phyloP scores from a whole-genome alignment of 1,284 basidiomycete genomes.

The Melanopsichium pennsylvanicum region DNA sequence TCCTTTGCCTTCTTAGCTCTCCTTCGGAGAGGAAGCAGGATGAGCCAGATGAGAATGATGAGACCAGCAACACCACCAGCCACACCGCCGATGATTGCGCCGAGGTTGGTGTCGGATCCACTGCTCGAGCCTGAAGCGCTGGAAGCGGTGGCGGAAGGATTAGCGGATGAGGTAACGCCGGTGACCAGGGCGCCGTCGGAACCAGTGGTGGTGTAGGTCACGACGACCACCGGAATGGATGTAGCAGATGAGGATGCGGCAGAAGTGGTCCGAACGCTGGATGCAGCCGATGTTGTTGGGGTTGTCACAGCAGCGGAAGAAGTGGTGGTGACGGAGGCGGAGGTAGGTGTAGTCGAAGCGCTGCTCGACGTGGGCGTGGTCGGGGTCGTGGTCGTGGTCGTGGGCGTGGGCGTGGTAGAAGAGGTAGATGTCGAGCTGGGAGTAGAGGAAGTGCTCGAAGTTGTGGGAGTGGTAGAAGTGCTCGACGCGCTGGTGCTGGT shows the following conservation, averaged over 20 bases:
- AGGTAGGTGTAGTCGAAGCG: constrained; percentile 8
- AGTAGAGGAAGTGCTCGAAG: constrained; percentile 3
- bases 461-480: not conserved
- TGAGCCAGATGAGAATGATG: constrained; percentile 48
- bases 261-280: constrained; percentile 11
- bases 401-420: constrained; percentile 1
- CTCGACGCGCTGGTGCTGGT: not conserved
- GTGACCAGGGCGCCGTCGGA: constrained; percentile 28
- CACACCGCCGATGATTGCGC: constrained; percentile 54
- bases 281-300: constrained; percentile 10
- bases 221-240: constrained; percentile 30
- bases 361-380: constrained; percentile 4
- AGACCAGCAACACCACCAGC: constrained; percentile 51
- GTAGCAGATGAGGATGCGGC: constrained; percentile 2
- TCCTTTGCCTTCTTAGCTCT: constrained; percentile 48
- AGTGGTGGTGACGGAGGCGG: constrained; percentile 12
- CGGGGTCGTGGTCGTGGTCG: constrained; percentile 20
- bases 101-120: constrained; percentile 40
- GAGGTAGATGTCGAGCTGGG: constrained; percentile 9
- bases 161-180: constrained; percentile 21
- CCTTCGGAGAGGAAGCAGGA: constrained; percentile 46
- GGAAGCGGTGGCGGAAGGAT: constrained; percentile 7
- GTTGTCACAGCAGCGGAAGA: constrained; percentile 2
- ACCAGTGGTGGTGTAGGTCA: constrained; percentile 32
- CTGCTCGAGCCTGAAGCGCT: constrained; percentile 5